Evolutionary conservation across 73 alveolate genomes (phyloP).

Genomic region (Blepharisma japonicum): DNA sequence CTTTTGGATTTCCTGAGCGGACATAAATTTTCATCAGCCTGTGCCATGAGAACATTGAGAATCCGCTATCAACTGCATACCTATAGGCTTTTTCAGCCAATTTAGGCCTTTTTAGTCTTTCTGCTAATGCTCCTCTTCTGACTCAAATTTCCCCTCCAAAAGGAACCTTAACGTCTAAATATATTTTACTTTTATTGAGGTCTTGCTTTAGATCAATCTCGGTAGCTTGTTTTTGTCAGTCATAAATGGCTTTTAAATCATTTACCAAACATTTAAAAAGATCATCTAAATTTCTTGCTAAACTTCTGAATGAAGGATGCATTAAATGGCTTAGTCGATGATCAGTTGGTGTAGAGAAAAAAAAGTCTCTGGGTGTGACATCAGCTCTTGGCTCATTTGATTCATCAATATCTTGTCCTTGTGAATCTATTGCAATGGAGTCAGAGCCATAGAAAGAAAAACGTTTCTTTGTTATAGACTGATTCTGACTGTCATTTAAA

Average conservation of each 20-base stretch:
- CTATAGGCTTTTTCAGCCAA: conserved; percentile 57
- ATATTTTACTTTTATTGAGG: neutral
- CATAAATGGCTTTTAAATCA: conserved; percentile 54
- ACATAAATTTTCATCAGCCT: conserved; percentile 47
- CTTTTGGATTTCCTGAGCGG: conserved; percentile 54
- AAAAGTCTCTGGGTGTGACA: neutral
- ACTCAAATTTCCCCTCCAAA: conserved; percentile 53
- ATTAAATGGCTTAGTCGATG: neutral
- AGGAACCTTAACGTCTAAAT: conserved; percentile 26
- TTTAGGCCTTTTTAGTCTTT: conserved; percentile 44
- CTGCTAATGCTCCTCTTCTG: conserved; percentile 58
- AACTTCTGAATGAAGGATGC: neutral
- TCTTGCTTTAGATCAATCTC: conserved; percentile 15
- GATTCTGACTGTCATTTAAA: neutral
- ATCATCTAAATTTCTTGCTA: conserved; percentile 19
- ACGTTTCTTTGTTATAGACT: conserved; percentile 1
- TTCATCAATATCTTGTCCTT: neutral
- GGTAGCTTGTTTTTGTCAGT: conserved; percentile 58
- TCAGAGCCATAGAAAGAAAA: neutral
- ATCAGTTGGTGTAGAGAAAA: neutral
- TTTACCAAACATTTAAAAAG: conserved; percentile 34
- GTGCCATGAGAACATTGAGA: conserved; percentile 58
- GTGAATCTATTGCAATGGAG: neutral
- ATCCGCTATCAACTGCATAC: conserved; percentile 54
- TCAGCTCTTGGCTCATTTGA: neutral